A percentile compares a stretch with the other conserved stretches of the same genome.
Evolutionary conservation across 345 rosid species (phyloP).

Genomic region (Orychophragmus violaceus): DNA sequence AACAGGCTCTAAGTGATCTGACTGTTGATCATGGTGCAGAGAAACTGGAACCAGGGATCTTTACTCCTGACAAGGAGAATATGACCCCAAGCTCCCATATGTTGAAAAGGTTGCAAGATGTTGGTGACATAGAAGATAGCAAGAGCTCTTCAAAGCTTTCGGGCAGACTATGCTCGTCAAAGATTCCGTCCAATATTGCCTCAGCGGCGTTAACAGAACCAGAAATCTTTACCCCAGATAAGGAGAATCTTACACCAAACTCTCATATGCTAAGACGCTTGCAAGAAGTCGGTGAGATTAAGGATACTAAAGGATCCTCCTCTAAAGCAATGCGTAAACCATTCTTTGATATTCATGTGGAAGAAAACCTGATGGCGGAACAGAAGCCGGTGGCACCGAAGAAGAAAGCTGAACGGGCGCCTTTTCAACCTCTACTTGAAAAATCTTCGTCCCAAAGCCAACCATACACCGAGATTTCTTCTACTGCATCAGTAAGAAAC

Average conservation of each 20-base stretch:
- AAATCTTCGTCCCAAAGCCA: conserved; percentile 31
- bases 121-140: conserved; percentile 37
- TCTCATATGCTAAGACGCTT: conserved; percentile 41
- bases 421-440: conserved; percentile 47
- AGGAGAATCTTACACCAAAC: conserved; percentile 75
- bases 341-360: conserved; percentile 30
- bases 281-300: conserved; percentile 38
- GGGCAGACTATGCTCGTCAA: neutral
- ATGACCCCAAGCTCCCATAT: conserved; percentile 51
- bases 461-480: conserved; percentile 28
- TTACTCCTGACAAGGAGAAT: conserved; percentile 82
- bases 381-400: conserved; percentile 22
- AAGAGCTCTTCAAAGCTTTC: conserved; percentile 28
- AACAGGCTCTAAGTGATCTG: conserved; percentile 27
- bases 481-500: conserved; percentile 28
- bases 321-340: conserved; percentile 25
- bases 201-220: conserved; percentile 34
- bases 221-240: conserved; percentile 61
- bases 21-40: conserved; percentile 31
- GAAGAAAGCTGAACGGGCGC: conserved; percentile 41
- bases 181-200: conserved; percentile 2
- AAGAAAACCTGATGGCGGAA: conserved; percentile 33
- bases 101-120: conserved; percentile 41
- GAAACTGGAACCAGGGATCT: conserved; percentile 49
- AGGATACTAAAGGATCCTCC: conserved; percentile 34